Conservation (phyloP, 352 stramenopile species). For the Globisporangium polare region DNA sequence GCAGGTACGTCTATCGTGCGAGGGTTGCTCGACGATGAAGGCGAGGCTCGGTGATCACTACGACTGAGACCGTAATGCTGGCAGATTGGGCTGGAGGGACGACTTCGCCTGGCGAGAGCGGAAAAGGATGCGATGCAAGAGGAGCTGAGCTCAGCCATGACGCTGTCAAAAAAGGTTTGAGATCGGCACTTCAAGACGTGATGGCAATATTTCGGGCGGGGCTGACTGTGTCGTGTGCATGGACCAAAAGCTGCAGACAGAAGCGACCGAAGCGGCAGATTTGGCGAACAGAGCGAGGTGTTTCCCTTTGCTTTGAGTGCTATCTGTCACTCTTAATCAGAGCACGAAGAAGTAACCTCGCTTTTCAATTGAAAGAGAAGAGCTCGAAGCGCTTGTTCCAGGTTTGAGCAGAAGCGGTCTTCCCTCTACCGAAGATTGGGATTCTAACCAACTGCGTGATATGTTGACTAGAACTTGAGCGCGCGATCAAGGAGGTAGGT, state of each 20-base stretch:
- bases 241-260: conserved; percentile 7
- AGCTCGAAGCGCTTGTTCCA: conserved; percentile 4
- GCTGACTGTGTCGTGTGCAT: neutral
- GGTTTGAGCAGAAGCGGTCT: neutral
- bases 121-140: neutral
- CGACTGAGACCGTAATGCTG: neutral
- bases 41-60: neutral
- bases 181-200: neutral
- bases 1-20: neutral
- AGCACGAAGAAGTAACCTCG: neutral
- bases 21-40: neutral
- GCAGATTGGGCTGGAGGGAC: neutral
- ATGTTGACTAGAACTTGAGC: conserved; percentile 7
- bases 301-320: neutral
- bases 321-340: neutral
- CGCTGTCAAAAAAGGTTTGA: neutral
- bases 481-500: conserved; percentile 3
- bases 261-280: conserved; percentile 3
- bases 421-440: neutral
- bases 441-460: neutral
- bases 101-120: neutral
- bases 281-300: conserved; percentile 1
- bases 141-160: neutral
- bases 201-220: neutral
- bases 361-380: neutral